Base-by-base conservation (phyloP, 306 rosid genomes). In the Mimosa bimucronata region DNA sequence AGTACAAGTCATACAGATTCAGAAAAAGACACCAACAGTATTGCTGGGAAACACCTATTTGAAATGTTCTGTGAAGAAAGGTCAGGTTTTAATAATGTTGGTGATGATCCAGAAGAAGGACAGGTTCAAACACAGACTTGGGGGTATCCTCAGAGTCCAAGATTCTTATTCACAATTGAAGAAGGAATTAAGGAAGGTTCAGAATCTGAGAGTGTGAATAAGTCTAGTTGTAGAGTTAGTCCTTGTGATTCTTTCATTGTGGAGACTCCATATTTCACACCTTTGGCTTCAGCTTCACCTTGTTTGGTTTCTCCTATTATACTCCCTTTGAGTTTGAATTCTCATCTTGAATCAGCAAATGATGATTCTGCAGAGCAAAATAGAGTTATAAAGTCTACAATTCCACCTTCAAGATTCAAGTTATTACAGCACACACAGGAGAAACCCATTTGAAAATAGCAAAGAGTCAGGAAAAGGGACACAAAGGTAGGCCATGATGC, bases 161-260 rank as follows among this genome's bases (percentile, higher is more conserved):
- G 67, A 61, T 28, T 61, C n/a, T 61, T 61, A 28, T 61, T 28
- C 67, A 28, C 67, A 28, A 61, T 61, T 28, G 67, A 61, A 61
- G 67, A 61, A 61, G 67, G 34, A 26, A 61, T 15, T 0, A 61
- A 61, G 38, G 67, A 61, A 9, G 67, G 34, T 29, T 61, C 38
- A 28, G 67, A 61, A 61, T 61, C n/a, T 28, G 67, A 61, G 67
- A 60, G 67, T 13, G 38, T 61, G 38, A 61, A 61, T 7, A 61
- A 61, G 67, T 61, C 67, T 9, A 61, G 34, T 28, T 13, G 67
- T 28, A 28, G 67, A 28, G 34, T 61, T 6, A 61, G 38, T 61
- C 34, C n/a, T 0, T 28, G 67, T 61, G 67, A 61, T 28, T 61
- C 67, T 29, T 13, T 61, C 65, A 61, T 61, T 14, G 38, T 28